Base-by-base conservation (phyloP, 2,329 filamentous ascomycete genomes). In the Colletotrichum eremochloae region DNA sequence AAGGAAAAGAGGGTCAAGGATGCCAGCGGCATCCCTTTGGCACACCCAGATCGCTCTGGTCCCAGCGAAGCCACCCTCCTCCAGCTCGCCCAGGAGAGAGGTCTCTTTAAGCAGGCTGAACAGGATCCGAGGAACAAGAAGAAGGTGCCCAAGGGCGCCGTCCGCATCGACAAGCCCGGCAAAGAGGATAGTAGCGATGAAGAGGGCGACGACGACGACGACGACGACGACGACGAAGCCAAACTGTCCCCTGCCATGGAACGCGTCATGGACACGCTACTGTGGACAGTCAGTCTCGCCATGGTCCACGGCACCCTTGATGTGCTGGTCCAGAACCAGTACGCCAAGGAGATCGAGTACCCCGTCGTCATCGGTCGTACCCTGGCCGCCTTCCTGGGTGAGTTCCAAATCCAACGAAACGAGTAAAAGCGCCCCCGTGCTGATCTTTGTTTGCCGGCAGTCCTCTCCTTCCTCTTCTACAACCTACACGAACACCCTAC, bases 261-360 rank as follows among this genome's bases (percentile, higher is more conserved):
- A 68, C 84, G 87, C 40, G 76, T 89, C 60, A 80, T 90, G 73
- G 90, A 92, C 48, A 82, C 88, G 0, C 44, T 88, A 3, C 82
- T 92, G 33, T 92, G 88, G 87, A 86, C 85, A 8, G 82, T 89
- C 14, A 90, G 90, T 74, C 82, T 96, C 76, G 85, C 89, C 15
- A 93, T 91, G 85, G 82, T 95, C 63, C 93, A 96, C 79, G 91
- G 73, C 76, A 94, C 92, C 0, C 86, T 96, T 64, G 93, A 96
- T 78, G 90, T 95, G 48, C 85, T 96, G 14, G 93, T 95, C 31
- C 92, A 94, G 79, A 88, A 92, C 76, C 94, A 96, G 81, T 96
- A 94, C 77, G 89, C 90, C n/a, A 86, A 90, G 74, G 86, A 90
- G 2, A 86, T 95, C 2, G 79, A 86, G 4, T 94, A 91, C 90